Evolutionary conservation across 805 yeast species (phyloP).

Genomic region (Teunomyces atbi): DNA sequence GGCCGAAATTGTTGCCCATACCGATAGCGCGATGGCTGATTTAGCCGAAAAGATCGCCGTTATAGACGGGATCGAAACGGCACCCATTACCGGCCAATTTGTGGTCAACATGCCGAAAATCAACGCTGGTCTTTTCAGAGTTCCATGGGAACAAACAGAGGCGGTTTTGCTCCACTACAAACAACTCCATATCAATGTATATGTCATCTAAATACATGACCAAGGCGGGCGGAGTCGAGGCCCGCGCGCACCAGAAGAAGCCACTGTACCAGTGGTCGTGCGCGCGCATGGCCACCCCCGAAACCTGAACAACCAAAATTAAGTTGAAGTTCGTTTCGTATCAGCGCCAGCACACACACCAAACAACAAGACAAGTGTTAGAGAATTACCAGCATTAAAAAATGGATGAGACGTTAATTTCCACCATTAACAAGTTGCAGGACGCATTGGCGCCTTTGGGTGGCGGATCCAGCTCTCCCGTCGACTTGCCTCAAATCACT

Average conservation of each 20-base stretch:
- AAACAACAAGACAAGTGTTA: background rate
- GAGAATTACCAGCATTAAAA: background rate
- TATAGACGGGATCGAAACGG: constrained; percentile 4
- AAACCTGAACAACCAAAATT: background rate
- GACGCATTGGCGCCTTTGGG: constrained; percentile 79
- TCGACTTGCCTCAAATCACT: constrained; percentile 91
- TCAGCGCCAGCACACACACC: background rate
- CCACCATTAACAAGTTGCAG: constrained; percentile 75
- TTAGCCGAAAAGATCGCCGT: constrained; percentile 38
- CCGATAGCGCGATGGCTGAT: constrained; percentile 49
- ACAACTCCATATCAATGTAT: constrained; percentile 44
- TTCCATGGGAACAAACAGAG: constrained; percentile 77
- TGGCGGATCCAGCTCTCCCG: constrained; percentile 67
- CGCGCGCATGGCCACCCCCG: background rate
- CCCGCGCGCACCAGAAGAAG: background rate
- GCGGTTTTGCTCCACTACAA: constrained; percentile 35
- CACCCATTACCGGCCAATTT: constrained; percentile 8
- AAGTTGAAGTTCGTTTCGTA: background rate
- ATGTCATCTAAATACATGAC: constrained; percentile 29
- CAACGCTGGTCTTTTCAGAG: constrained; percentile 76
- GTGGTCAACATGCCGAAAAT: constrained; percentile 68
- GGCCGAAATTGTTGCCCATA: constrained; percentile 48
- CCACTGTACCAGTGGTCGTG: background rate
- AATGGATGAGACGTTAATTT: constrained; percentile 78
- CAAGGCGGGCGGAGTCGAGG: background rate